Evolutionary conservation across 495 filamentous ascomycete genomes (phyloP).

Genomic region (Xylaria sp.): DNA sequence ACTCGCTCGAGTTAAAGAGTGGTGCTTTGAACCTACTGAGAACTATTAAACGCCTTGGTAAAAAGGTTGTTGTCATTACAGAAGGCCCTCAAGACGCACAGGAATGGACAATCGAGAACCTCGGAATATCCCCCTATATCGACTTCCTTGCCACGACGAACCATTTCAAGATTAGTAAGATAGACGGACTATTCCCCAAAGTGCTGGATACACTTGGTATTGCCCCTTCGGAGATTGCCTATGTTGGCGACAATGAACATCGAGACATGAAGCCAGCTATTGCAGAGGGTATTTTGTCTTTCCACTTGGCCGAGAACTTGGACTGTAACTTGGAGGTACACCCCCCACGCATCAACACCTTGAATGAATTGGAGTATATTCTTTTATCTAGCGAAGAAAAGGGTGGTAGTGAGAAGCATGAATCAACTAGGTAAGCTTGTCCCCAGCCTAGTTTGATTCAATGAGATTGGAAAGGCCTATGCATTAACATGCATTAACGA

Average conservation of each 20-base stretch:
- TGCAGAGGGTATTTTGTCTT: slow-evolving; percentile 23
- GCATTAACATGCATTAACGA: too few relatives aligned
- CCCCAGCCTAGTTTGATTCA: background rate
- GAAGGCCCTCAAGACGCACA: slow-evolving; percentile 53
- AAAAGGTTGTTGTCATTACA: slow-evolving; percentile 47
- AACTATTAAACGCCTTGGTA: slow-evolving; percentile 34
- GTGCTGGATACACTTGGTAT: slow-evolving; percentile 42
- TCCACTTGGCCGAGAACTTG: slow-evolving; percentile 20
- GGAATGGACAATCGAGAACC: slow-evolving; percentile 44
- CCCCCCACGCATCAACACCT: slow-evolving; percentile 22
- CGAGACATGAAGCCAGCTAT: slow-evolving; percentile 43
- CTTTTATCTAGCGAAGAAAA: background rate
- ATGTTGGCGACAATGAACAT: slow-evolving; percentile 44
- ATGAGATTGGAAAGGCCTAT: too few relatives aligned
- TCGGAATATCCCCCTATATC: slow-evolving; percentile 37
- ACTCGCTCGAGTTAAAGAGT: slow-evolving; percentile 38
- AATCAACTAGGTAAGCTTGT: background rate
- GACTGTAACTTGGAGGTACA: slow-evolving; percentile 8
- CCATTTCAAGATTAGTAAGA: slow-evolving; percentile 41
- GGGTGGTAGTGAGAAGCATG: background rate
- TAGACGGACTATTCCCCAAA: slow-evolving; percentile 45
- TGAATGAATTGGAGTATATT: slow-evolving; percentile 22
- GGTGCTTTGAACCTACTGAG: slow-evolving; percentile 38
- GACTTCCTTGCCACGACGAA: slow-evolving; percentile 48
- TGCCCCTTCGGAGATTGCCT: slow-evolving; percentile 38